Percentiles rank a stretch among this genome's conserved stretches.
These are phyloP conservation scores for Suillus sp. DNA, from an alignment of 768 basidiomycete genomes.

Conservation along the genomic window DNA sequence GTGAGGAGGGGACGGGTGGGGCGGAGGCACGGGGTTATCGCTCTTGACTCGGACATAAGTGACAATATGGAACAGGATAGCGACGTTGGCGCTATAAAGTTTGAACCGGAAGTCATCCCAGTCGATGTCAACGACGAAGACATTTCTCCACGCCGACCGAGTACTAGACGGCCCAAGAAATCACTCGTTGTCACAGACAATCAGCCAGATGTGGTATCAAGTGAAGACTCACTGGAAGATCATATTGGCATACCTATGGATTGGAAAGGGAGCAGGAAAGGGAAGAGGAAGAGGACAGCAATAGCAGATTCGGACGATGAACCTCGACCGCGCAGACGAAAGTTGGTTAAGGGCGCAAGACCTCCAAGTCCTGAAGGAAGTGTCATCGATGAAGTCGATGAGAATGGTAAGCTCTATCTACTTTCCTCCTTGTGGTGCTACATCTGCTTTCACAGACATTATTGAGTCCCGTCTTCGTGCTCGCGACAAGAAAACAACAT, in stretches of 20 bases:
- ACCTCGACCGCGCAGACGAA: constrained; percentile 37
- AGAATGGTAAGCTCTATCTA: constrained; percentile 49
- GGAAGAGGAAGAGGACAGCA: constrained; percentile 24
- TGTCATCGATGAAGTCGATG: constrained; percentile 51
- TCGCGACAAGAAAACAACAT: constrained; percentile 59
- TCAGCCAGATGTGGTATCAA: constrained; percentile 18
- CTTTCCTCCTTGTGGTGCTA: constrained; percentile 8
- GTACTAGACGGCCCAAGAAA: constrained; percentile 19
- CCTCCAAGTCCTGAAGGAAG: constrained; percentile 47
- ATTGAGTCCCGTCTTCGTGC: constrained; percentile 63
- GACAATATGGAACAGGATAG: constrained; percentile 38
- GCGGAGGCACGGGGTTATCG: constrained; percentile 21
- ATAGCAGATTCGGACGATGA: constrained; percentile 41
- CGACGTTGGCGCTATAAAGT: constrained; percentile 52
- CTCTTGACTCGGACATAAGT: constrained; percentile 21
- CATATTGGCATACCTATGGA: constrained; percentile 18
- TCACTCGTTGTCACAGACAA: constrained; percentile 18
- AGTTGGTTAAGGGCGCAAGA: constrained; percentile 45
- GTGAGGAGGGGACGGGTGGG: constrained; percentile 13
- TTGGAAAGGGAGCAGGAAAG: constrained; percentile 23
- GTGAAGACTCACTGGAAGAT: constrained; percentile 29
- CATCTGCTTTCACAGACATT: constrained; percentile 47
- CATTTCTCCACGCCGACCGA: constrained; percentile 27
- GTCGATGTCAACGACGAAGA: constrained; percentile 27
- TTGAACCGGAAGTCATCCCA: constrained; percentile 39